phyloP scores from a whole-genome alignment of 352 stramenopile genomes.

The Plasmopara viticola region DNA sequence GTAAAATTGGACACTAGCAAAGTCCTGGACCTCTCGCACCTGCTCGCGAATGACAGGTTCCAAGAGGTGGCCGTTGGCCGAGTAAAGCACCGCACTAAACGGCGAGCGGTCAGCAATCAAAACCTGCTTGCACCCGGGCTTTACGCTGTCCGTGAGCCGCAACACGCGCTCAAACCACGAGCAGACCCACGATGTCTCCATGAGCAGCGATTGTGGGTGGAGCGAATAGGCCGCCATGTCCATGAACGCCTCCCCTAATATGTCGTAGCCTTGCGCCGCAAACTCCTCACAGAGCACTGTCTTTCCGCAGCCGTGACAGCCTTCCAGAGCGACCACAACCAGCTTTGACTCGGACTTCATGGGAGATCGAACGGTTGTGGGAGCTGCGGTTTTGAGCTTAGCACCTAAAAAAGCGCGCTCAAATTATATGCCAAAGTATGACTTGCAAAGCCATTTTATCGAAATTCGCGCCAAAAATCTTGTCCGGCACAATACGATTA shows the following conservation, averaged over 20 bases:
- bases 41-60: conserved; percentile 79
- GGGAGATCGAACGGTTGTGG: background rate
- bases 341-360: conserved; percentile 55
- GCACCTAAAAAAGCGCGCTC: no score
- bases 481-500: no score
- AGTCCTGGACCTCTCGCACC: conserved; percentile 73
- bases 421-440: no score
- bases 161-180: conserved; percentile 88
- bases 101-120: conserved; percentile 84
- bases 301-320: conserved; percentile 85
- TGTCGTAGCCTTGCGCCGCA: conserved; percentile 60
- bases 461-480: no score
- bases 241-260: conserved; percentile 86
- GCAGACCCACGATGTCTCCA: conserved; percentile 88
- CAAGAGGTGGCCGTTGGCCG: conserved; percentile 55
- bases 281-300: conserved; percentile 75
- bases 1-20: conserved; percentile 76
- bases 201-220: conserved; percentile 85
- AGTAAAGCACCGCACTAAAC: conserved; percentile 83
- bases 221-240: conserved; percentile 82
- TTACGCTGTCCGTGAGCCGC: conserved; percentile 45
- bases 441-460: no score
- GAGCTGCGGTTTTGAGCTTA: no score
- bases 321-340: conserved; percentile 80
- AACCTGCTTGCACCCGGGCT: conserved; percentile 43